Base-by-base conservation (phyloP, 2,329 filamentous ascomycete species). In the Clonostachys byssicola region DNA sequence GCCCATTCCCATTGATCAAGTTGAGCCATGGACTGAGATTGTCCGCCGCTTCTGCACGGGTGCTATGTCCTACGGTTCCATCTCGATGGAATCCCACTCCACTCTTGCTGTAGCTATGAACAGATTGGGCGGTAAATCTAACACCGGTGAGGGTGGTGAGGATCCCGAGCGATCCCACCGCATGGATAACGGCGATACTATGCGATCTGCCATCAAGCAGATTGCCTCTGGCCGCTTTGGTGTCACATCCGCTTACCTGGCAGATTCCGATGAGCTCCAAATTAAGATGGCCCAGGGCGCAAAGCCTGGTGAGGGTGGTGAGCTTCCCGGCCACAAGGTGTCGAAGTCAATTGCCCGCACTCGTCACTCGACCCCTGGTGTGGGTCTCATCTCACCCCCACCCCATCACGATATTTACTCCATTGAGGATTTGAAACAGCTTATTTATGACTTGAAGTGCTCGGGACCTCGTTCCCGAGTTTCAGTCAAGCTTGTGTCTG, bases 211-310 rank as follows among this genome's bases (percentile, higher is more conserved):
- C 45, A 97, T 97, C 70, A 97, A 97, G 74, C 92, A 97, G 73
- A 89, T 97, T 60, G 92, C 92, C 41, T 96, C 91, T 42, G 92
- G 92, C 53, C 88, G 92, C 61, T 97, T 97, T 61, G 92, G 92
- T 76, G 92, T 96, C 52, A 97, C 92, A 2, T 94, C 89, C 49
- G 89, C 90, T 64, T 97, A 96, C 65, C 82, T 97, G 14, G 90
- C 92, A 44, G 92, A 97, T 66, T 89, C 92, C 16, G 92, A 97
- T 61, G 92, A 97, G 72, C 77, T 97, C 42, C 92, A 97, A 69
- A 97, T 97, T 73, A 97, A 97, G 81, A 97, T 97, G 92, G 92
- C 92, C 10, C 92, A 97, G 72, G 92, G 92, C 65, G 92, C 92
- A 52, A 97, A 97, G 80, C 92, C 92, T 48, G 92, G 92, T 70